These are phyloP conservation scores for Hypoxylon sp. DNA, from an alignment of 2,329 filamentous ascomycete species.

Conservation along the genomic window DNA sequence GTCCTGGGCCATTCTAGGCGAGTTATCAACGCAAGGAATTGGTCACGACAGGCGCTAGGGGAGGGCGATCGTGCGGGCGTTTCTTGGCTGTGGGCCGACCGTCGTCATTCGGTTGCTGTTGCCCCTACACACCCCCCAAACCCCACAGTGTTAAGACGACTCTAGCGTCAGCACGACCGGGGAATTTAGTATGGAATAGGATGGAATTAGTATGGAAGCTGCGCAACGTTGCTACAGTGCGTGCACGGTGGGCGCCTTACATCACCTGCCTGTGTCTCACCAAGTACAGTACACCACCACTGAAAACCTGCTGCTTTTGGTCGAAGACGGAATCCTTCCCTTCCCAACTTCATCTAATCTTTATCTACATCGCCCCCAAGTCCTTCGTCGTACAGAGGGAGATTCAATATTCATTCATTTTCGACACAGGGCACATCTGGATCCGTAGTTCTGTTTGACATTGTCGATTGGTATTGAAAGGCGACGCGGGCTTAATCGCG, in stretches of 20 bases:
- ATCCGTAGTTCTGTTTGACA: constrained; percentile 7
- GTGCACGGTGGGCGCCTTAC: constrained; percentile 17
- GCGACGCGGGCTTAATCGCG: constrained; percentile 14
- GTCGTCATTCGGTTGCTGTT: constrained; percentile 36
- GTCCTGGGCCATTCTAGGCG: constrained; percentile 4
- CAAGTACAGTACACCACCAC: constrained; percentile 13
- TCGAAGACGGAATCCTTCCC: constrained; percentile 13
- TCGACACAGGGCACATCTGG: constrained; percentile 2
- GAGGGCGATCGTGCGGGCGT: constrained; percentile 19
- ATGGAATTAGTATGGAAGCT: constrained; percentile 8
- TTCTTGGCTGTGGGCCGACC: constrained; percentile 26
- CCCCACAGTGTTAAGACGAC: constrained; percentile 34
- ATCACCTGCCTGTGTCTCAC: constrained; percentile 30
- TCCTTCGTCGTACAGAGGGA: constrained; percentile 11
- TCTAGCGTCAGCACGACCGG: constrained; percentile 7
- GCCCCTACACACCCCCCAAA: constrained; percentile 3
- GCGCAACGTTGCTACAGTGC: constrained; percentile 20
- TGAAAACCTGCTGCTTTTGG: constrained; percentile 18
- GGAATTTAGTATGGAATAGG: constrained; percentile 4
- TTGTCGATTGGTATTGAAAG: constrained; percentile 14
- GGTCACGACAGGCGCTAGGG: constrained; percentile 13
- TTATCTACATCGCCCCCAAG: constrained; percentile 11
- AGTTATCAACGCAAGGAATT: constrained; percentile 10
- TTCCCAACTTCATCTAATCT: constrained; percentile 18
- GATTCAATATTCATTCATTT: constrained; percentile 1